Evolutionary conservation across 331 rosid species (phyloP).

Genomic region (Acacia concinna): DNA sequence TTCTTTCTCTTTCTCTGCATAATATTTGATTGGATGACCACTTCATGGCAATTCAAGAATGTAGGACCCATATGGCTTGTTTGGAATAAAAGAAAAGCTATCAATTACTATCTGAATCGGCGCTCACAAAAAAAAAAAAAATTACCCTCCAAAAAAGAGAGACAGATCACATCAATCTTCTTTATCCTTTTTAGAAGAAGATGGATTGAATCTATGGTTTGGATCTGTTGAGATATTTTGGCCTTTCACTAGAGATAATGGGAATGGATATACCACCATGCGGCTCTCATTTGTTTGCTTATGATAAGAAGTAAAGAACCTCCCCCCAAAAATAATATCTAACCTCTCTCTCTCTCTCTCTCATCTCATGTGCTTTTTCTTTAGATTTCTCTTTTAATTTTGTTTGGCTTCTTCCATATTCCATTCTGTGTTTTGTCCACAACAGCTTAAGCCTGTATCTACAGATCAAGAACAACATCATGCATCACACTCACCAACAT

Average conservation of each 20-base stretch:
- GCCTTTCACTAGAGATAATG: slow-evolving; percentile 83
- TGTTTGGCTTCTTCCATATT: slow-evolving; percentile 23
- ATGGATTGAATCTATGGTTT: slow-evolving; percentile 65
- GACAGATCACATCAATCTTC: slow-evolving; percentile 29
- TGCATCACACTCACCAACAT: slow-evolving; percentile 52
- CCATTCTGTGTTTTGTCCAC: slow-evolving; percentile 40
- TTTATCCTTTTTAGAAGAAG: slow-evolving; percentile 53
- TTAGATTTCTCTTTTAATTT: neutral
- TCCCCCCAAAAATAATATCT: slow-evolving; percentile 53
- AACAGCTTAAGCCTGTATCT: slow-evolving; percentile 13
- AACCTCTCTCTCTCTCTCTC: neutral
- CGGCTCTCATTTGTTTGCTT: slow-evolving; percentile 9
- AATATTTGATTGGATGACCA: slow-evolving; percentile 7
- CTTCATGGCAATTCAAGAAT: slow-evolving; percentile 33
- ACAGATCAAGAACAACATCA: slow-evolving; percentile 18
- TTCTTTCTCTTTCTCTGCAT: neutral
- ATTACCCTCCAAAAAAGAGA: neutral
- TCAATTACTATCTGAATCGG: slow-evolving; percentile 21
- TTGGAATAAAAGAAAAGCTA: slow-evolving; percentile 21
- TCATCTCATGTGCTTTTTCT: neutral
- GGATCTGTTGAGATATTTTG: slow-evolving; percentile 73
- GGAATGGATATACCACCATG: slow-evolving; percentile 54
- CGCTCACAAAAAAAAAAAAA: neutral
- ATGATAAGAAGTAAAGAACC: neutral
- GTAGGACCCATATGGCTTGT: slow-evolving; percentile 41